Conservation (phyloP, 2,329 filamentous ascomycete genomes). For the Scolecobasidium constrictum region DNA sequence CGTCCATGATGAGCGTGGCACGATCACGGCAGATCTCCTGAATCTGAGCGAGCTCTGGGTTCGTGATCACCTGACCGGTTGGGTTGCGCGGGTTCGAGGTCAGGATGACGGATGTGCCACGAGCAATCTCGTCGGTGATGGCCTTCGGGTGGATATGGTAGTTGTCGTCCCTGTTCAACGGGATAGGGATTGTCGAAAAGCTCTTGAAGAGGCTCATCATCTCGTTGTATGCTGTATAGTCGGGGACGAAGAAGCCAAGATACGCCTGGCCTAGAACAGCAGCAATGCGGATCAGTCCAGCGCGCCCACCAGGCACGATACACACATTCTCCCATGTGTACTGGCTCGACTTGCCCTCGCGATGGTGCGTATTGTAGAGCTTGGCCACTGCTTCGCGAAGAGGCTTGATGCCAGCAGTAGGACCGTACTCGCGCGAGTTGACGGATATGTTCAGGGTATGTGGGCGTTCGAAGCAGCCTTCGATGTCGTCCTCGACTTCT, state of each 20-base stretch:
- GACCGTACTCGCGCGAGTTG: conserved; percentile 75
- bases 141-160: conserved; percentile 92
- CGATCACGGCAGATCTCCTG: conserved; percentile 87
- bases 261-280: conserved; percentile 89
- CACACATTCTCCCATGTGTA: conserved; percentile 98
- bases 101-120: conserved; percentile 61
- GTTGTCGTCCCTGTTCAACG: conserved; percentile 39
- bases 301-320: conserved; percentile 87
- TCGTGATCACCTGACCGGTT: conserved; percentile 76
- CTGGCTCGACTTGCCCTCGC: conserved; percentile 74
- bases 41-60: conserved; percentile 78
- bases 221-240: conserved; percentile 69
- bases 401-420: conserved; percentile 87
- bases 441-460: conserved; percentile 66
- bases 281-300: conserved; percentile 87
- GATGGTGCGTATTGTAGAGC: conserved; percentile 88
- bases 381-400: conserved; percentile 80
- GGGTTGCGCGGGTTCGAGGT: conserved; percentile 95
- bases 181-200: conserved; percentile 36
- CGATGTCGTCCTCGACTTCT: conserved; percentile 87
- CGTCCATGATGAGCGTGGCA: conserved; percentile 86
- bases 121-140: conserved; percentile 81
- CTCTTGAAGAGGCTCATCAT: conserved; percentile 95
- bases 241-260: conserved; percentile 84
- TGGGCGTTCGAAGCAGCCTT: conserved; percentile 77